A percentile compares a stretch with the other conserved stretches of the same genome.
These are phyloP conservation scores for Tirmania nivea DNA, from an alignment of 495 filamentous ascomycete species.

Conservation along the genomic window DNA sequence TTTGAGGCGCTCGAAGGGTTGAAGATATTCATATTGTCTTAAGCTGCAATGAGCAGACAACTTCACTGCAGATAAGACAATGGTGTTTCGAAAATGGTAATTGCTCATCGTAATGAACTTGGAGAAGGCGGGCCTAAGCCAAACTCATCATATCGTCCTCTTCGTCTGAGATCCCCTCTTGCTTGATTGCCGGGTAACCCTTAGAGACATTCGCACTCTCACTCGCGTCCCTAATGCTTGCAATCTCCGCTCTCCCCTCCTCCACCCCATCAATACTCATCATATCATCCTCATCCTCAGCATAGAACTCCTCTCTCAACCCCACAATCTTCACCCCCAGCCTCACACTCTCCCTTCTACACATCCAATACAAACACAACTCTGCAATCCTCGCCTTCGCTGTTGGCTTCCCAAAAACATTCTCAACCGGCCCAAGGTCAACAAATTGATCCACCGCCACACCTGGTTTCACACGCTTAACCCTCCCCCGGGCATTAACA, in stretches of 20 bases:
- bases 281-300: background rate
- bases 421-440: constrained; percentile 13
- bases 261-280: background rate
- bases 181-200: too few relatives aligned
- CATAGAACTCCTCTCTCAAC: background rate
- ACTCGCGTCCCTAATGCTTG: background rate
- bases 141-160: too few relatives aligned
- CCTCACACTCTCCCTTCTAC: constrained; percentile 11
- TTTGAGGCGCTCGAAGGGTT: too few relatives aligned
- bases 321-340: constrained; percentile 8
- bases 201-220: too few relatives aligned
- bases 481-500: constrained; percentile 11
- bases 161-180: too few relatives aligned
- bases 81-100: too few relatives aligned
- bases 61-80: too few relatives aligned
- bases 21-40: too few relatives aligned
- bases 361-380: constrained; percentile 9
- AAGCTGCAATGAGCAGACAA: too few relatives aligned
- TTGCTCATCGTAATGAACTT: too few relatives aligned
- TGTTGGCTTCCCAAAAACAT: constrained; percentile 14
- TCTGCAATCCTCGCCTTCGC: constrained; percentile 13
- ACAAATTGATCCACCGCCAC: constrained; percentile 4
- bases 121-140: too few relatives aligned
- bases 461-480: constrained; percentile 4
- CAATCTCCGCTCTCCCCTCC: background rate